Evolutionary conservation across 306 rosid species (phyloP).

Genomic region (Pterocarpus macrocarpus): DNA sequence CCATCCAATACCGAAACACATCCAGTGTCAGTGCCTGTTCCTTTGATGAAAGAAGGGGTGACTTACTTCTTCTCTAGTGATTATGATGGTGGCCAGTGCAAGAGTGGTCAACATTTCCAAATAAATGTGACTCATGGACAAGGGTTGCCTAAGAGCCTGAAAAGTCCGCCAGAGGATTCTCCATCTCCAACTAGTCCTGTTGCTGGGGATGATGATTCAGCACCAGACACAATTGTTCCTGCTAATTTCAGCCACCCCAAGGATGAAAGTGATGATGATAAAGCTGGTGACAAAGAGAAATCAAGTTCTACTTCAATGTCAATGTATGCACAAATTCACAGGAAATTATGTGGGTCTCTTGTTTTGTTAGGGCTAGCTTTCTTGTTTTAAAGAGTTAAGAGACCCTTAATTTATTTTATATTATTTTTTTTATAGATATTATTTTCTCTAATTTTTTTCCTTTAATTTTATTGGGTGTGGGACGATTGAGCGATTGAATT

Average conservation of each 20-base stretch:
- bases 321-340: conserved; percentile 38
- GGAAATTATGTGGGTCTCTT: conserved; percentile 24
- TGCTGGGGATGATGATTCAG: conserved; percentile 69
- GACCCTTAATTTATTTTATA: neutral
- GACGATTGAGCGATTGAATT: conserved; percentile 13
- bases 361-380: conserved; percentile 44
- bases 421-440: conserved; percentile 27
- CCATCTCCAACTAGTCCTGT: conserved; percentile 67
- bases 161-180: conserved; percentile 51
- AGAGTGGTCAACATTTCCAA: conserved; percentile 74
- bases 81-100: conserved; percentile 92
- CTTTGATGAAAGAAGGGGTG: conserved; percentile 71
- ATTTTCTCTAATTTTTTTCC: neutral
- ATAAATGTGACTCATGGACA: conserved; percentile 75
- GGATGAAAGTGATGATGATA: conserved; percentile 42
- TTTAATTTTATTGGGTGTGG: neutral
- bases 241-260: conserved; percentile 79
- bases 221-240: conserved; percentile 84
- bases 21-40: conserved; percentile 66
- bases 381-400: conserved; percentile 32
- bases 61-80: conserved; percentile 82
- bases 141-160: conserved; percentile 70
- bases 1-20: conserved; percentile 66
- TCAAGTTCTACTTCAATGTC: conserved; percentile 57
- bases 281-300: conserved; percentile 31